Evolutionary conservation across 2,329 filamentous ascomycete genomes (phyloP).

Genomic region (Trichothecium sympodiale): DNA sequence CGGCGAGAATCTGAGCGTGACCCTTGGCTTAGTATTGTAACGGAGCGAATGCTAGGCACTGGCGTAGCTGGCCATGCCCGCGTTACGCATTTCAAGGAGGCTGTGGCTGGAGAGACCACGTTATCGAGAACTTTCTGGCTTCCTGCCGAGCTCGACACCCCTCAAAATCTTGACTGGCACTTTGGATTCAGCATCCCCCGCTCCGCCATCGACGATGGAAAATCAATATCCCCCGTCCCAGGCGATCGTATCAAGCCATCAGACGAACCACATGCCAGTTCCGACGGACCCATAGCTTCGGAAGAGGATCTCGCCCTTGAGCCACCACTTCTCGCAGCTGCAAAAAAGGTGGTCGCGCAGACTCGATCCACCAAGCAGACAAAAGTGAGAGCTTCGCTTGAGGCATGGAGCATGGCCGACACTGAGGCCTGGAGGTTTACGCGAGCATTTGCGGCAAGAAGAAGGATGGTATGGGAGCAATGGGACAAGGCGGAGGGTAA

Average conservation of each 20-base stretch:
- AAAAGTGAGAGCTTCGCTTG: slow-evolving; percentile 41
- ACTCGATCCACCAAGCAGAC: slow-evolving; percentile 30
- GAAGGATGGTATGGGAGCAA: slow-evolving; percentile 48
- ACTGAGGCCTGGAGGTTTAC: slow-evolving; percentile 70
- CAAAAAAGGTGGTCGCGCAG: slow-evolving; percentile 15
- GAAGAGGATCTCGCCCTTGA: slow-evolving; percentile 35
- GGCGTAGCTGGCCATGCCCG: slow-evolving; percentile 51
- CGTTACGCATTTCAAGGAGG: slow-evolving; percentile 68
- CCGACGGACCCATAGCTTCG: slow-evolving; percentile 37
- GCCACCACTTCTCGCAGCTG: background rate
- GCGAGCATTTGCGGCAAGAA: slow-evolving; percentile 53
- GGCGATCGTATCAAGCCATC: slow-evolving; percentile 5
- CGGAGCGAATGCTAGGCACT: slow-evolving; percentile 51
- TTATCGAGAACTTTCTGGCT: slow-evolving; percentile 66
- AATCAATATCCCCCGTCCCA: slow-evolving; percentile 8
- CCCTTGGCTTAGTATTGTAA: slow-evolving; percentile 63
- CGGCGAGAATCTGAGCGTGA: slow-evolving; percentile 62
- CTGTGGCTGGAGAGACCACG: slow-evolving; percentile 59
- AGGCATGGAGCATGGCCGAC: slow-evolving; percentile 60
- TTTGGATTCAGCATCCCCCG: slow-evolving; percentile 67
- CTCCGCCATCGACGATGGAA: slow-evolving; percentile 18
- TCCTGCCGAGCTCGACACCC: slow-evolving; percentile 53
- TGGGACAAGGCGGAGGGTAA: slow-evolving; percentile 62
- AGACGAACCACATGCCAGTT: slow-evolving; percentile 23
- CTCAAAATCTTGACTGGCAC: slow-evolving; percentile 73